Percentiles rank a stretch among this genome's conserved stretches.
These are phyloP conservation scores for Casuarina cunninghamiana DNA, from an alignment of 306 rosid species.

Conservation along the genomic window DNA sequence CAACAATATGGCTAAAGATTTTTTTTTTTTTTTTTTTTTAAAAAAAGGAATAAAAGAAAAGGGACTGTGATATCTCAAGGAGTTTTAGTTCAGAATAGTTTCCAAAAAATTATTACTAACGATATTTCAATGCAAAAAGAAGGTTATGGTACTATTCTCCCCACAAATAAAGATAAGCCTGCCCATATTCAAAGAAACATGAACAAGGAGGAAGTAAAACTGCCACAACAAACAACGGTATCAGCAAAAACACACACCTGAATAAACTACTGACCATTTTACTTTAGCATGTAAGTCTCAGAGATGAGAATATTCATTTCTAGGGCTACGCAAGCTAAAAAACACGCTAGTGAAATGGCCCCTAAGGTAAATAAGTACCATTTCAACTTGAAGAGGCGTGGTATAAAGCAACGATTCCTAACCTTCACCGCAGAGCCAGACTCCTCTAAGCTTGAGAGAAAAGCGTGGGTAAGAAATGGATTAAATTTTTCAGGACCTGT, in stretches of 20 bases:
- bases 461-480: slow-evolving; percentile 79
- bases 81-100: background rate
- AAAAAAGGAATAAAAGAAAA: background rate
- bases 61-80: background rate
- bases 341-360: background rate
- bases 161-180: background rate
- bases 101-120: background rate
- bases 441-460: slow-evolving; percentile 69
- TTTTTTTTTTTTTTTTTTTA: too few species aligned
- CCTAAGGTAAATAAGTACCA: background rate
- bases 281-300: too few species aligned
- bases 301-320: background rate
- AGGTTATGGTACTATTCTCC: background rate
- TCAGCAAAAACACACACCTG: background rate
- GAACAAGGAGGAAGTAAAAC: background rate
- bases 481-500: slow-evolving; percentile 62
- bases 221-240: background rate
- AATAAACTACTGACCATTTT: background rate
- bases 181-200: background rate
- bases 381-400: background rate
- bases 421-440: slow-evolving; percentile 70
- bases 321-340: background rate
- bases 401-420: slow-evolving; percentile 8
- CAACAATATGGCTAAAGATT: background rate
- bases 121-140: background rate